A percentile compares a stretch with the other conserved stretches of the same genome.
Evolutionary conservation across 225 moss, liverwort and hornwort species (phyloP).

Genomic region (Pleurozium schreberi): DNA sequence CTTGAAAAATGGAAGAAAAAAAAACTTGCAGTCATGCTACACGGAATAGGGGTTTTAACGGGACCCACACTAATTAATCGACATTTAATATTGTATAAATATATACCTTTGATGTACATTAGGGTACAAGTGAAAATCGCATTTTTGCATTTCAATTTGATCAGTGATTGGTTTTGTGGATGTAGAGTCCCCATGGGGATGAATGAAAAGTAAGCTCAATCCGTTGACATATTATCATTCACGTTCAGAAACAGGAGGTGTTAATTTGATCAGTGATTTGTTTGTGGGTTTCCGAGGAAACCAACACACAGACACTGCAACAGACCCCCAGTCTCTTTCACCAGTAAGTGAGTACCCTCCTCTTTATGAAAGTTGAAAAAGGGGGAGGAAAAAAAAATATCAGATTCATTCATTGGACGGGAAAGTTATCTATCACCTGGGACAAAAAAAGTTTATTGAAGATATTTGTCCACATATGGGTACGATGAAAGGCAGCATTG

Average conservation of each 20-base stretch:
- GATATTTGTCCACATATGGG: background rate
- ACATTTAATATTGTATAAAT: no score
- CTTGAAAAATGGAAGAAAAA: background rate
- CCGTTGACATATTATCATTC: background rate
- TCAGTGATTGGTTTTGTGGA: no score
- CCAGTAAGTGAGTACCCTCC: no score
- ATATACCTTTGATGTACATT: no score
- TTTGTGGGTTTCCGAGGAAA: background rate
- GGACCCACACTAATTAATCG: no score
- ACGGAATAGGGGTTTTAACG: no score
- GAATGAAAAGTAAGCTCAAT: no score
- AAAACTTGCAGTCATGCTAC: no score
- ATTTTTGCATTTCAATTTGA: no score
- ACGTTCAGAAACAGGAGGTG: rapidly evolving
- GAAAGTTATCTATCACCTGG: background rate
- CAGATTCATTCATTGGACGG: no score
- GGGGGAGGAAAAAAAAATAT: background rate
- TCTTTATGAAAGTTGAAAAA: background rate
- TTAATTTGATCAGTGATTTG: background rate
- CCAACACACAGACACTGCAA: background rate
- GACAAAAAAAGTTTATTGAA: background rate
- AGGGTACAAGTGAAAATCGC: no score
- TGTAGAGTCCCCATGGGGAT: no score
- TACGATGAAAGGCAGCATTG: background rate
- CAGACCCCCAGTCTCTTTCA: background rate